Conservation (phyloP, 441 rosid species). For the Bocquillonia castaneifolia region DNA sequence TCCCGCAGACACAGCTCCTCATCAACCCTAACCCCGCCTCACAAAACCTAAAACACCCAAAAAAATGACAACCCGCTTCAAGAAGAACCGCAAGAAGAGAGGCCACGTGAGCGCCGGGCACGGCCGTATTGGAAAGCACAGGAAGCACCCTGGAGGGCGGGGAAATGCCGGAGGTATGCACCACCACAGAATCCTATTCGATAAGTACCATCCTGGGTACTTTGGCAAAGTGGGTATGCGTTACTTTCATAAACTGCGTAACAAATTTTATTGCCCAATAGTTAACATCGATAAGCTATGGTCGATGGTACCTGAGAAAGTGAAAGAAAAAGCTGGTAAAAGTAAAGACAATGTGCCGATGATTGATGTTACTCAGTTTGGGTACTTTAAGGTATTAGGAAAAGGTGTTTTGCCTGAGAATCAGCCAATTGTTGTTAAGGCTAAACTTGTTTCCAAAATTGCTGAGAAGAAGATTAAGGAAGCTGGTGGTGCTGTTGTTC, state of each 20-base stretch:
- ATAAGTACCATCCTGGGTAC: slow-evolving; percentile 88
- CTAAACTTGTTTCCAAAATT: slow-evolving; percentile 70
- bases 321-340: slow-evolving; percentile 54
- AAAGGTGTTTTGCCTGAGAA: slow-evolving; percentile 67
- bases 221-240: slow-evolving; percentile 91
- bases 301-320: slow-evolving; percentile 65
- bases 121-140: slow-evolving; percentile 80
- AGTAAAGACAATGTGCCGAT: slow-evolving; percentile 53
- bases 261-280: slow-evolving; percentile 69
- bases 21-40: slow-evolving; percentile 20
- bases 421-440: slow-evolving; percentile 67
- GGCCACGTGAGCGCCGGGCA: slow-evolving; percentile 92
- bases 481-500: slow-evolving; percentile 69
- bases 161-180: slow-evolving; percentile 93
- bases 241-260: slow-evolving; percentile 81
- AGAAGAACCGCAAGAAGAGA: slow-evolving; percentile 89
- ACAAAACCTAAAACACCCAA: background rate
- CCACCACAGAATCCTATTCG: slow-evolving; percentile 87
- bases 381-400: slow-evolving; percentile 72
- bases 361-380: slow-evolving; percentile 77
- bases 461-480: slow-evolving; percentile 89
- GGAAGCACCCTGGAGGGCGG: slow-evolving; percentile 87
- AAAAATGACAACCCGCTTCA: slow-evolving; percentile 61
- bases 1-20: too few species aligned
- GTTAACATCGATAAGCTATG: slow-evolving; percentile 81